Base-by-base conservation (phyloP, 2,329 filamentous ascomycete species). In the Macroventuria anomochaeta region DNA sequence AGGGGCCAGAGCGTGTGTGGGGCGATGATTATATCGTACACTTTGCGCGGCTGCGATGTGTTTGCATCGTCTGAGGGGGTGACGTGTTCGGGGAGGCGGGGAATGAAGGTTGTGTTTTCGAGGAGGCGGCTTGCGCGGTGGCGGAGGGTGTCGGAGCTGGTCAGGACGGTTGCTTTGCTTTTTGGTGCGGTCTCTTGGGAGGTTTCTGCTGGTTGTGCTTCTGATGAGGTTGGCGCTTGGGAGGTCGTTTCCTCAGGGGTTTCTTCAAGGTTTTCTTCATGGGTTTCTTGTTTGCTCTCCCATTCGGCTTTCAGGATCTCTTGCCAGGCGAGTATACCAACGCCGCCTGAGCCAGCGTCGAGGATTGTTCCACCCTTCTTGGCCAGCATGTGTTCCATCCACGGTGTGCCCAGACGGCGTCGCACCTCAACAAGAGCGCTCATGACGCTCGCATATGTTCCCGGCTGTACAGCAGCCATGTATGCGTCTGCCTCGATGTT, bases 81-180 rank as follows among this genome's bases (percentile, higher is more conserved):
- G 21, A 91, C 75, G 59, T 93, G 92, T 67, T 97, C 91, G 0
- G 95, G 95, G n/a, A 97, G 78, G 3, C 93, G 87, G 7, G 93
- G 93, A 7, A 99, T 81, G 69, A 99, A 97, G 0, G 90, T 96
- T 0, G 95, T 97, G 71, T 97, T 88, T 31, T 96, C 83, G 11
- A 99, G 79, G 58, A 97, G 84, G 15, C 80, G 81, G 61, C 91
- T 91, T 20, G 91, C 81, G 26, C 92, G 88, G 50, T 89, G 81
- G 15, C 92, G 86, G 23, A 99, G 79, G 2, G 85, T 78, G 57
- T 91, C 85, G 0, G 91, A 89, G 0, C 87, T 91, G 2, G 90
- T 86, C 3, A 97, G 77, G 1, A 96, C 92, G 0, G 91, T 93
- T 47, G 89, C 88, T 71, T 88, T 91, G 1, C 91, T 90, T 3